Base-by-base conservation (phyloP, 2,329 filamentous ascomycete genomes). In the Celoporthe dispersa region DNA sequence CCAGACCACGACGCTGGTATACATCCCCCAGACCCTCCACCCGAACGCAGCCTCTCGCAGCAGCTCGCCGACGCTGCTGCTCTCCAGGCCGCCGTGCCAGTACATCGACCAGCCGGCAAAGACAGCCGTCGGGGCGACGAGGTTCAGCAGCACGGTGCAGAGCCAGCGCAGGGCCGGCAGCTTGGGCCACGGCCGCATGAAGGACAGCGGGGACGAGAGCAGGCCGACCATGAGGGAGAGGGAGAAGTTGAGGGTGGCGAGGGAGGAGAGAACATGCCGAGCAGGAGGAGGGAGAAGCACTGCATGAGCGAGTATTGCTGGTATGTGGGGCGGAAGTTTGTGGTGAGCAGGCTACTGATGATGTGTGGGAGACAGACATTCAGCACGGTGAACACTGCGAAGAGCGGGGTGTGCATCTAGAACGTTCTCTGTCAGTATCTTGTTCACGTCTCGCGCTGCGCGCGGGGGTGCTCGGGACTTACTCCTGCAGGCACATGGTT, bases 201-300 rank as follows among this genome's bases (percentile, higher is more conserved):
- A 98, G n/a, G 90, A 91, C 19, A 98, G 84, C 0, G 95, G 95
- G 3, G 88, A 84, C 59, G 93, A 90, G 61, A 95, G 83, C 2
- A 98, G 83, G 51, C 96, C 96, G 65, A 98, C 85, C 51, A 97
- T 84, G 78, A 98, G 91, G 63, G 94, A 91, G 19, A 98, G 90
- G 3, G 92, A 94, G 84, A 99, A 99, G 81, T 99, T 99, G 66
- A 99, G 88, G 0, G 95, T 99, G 2, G 96, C 95, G 16, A 99
- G 91, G 0, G 94, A 92, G 16, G 94, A 94, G 73, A 99, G 89
- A 94, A 94, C 84, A 98, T 93, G 75, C 96, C 96, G 0, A 98
- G 88, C 12, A 97, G 85, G 16, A 99, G 89, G n/a, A 98, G 88
- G 7, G 94, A 97, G 83, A 98, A 94, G 70, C 92, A 96, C 78